Base-by-base conservation (phyloP, 495 filamentous ascomycete genomes). In the Penicillium waksmanii region DNA sequence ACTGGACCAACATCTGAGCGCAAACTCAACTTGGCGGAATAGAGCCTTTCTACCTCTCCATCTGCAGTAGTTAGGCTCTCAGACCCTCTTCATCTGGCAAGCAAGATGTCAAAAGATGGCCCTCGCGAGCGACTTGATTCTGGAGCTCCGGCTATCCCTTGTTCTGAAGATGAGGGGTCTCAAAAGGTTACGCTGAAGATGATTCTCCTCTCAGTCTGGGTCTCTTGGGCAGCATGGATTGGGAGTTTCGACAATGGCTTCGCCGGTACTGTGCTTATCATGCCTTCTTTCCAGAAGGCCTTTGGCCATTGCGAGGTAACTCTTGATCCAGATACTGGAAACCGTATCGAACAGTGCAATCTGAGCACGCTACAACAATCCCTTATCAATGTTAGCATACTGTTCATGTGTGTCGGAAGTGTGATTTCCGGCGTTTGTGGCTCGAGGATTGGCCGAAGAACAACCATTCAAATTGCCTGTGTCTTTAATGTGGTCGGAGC, bases 281-380 rank as follows among this genome's bases (percentile, higher is more conserved):
- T 71, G 68, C 68, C 68, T 8, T 64, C 68, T 11, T 71, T 66
- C 34, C 58, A 52, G 19, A 60, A 55, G n/a, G 48, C 68, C 3
- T 71, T 71, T 21, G 68, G 68, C 9, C 62, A 56, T n/a, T 71
- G 68, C 59, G 47, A 11, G 46, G 23, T 35, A 3, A 48, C 62
- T 21, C 9, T 66, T 6, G 35, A 68, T n/a, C 56, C 63, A 3
- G 53, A 43, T 0, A 66, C 66, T 0, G 55, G 55, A 31, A 12
- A 19, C 3, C 34, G 46, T 0, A 43, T 56, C 15, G 55, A 63
- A 3, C 36, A 56, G 6, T 71, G 68, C 49, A 59, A 53, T 7
- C 40, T 72, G 1, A 71, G 59, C 3, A 57, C 70, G 9, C 42
- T 71, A 0, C 68, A 73, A 56, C 66, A 73, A 33, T 73, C 70